A percentile compares a stretch with the other conserved stretches of the same genome.
Conservation (phyloP, 306 rosid species). For the Vicia faba region DNA sequence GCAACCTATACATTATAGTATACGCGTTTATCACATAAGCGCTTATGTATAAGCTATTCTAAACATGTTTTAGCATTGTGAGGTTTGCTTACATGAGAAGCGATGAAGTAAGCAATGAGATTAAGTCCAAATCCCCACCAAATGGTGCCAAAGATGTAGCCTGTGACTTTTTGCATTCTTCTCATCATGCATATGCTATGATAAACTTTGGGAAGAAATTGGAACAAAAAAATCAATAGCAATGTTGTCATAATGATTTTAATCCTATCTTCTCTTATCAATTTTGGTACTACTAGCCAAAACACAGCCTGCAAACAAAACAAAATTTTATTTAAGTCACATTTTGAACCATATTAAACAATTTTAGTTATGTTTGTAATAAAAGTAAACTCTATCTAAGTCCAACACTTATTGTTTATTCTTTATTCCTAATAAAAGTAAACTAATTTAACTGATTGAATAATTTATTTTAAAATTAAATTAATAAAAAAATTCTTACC, state of each 20-base stretch:
- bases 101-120: slow-evolving; percentile 96
- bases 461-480: neutral
- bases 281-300: slow-evolving; percentile 82
- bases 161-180: slow-evolving; percentile 97
- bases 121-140: slow-evolving; percentile 99
- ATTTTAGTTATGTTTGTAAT: too few relatives aligned
- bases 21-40: neutral
- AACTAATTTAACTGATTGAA: neutral
- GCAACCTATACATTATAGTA: slow-evolving; percentile 62
- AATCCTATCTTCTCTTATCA: slow-evolving; percentile 87
- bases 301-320: slow-evolving; percentile 73
- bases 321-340: too few relatives aligned
- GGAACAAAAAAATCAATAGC: slow-evolving; percentile 80
- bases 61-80: neutral
- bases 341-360: too few relatives aligned
- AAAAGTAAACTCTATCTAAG: neutral
- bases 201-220: slow-evolving; percentile 94
- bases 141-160: slow-evolving; percentile 95
- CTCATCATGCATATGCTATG: slow-evolving; percentile 91
- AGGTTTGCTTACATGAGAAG: slow-evolving; percentile 78
- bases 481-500: slow-evolving; percentile 39
- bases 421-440: neutral
- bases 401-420: neutral
- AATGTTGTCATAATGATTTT: slow-evolving; percentile 90
- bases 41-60: neutral